phyloP scores from a whole-genome alignment of 805 yeast genomes.

The Saccharomyces kudriavzevii region DNA sequence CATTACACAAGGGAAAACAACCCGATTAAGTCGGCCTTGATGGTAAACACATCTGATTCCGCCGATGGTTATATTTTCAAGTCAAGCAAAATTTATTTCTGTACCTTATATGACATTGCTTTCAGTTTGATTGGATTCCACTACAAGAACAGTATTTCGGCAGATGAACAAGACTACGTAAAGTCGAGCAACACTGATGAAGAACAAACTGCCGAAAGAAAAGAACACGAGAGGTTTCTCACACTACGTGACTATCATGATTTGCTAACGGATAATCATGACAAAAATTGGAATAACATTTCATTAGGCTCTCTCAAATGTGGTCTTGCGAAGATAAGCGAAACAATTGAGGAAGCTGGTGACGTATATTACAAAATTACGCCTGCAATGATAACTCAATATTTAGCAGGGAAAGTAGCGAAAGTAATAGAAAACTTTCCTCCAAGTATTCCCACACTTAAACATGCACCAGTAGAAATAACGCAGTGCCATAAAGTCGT shows the following conservation, averaged over 20 bases:
- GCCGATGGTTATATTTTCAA: slow-evolving; percentile 19
- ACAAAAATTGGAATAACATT: slow-evolving; percentile 18
- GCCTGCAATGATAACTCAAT: slow-evolving; percentile 31
- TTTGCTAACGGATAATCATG: slow-evolving; percentile 25
- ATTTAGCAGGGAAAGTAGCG: slow-evolving; percentile 34
- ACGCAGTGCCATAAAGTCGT: slow-evolving; percentile 32
- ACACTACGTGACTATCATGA: slow-evolving; percentile 28
- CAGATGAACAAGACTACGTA: slow-evolving; percentile 18
- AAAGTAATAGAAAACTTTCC: slow-evolving; percentile 36
- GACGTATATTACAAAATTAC: slow-evolving; percentile 41
- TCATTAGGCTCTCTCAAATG: slow-evolving; percentile 13
- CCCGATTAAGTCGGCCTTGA: slow-evolving; percentile 22
- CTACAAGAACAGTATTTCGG: slow-evolving; percentile 8
- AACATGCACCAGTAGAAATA: slow-evolving; percentile 25
- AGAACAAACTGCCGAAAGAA: neutral
- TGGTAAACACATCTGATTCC: slow-evolving; percentile 15
- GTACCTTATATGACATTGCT: slow-evolving; percentile 18
- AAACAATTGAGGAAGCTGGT: slow-evolving; percentile 36
- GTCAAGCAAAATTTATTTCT: slow-evolving; percentile 13
- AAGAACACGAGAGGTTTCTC: slow-evolving; percentile 16
- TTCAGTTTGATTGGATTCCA: slow-evolving; percentile 23
- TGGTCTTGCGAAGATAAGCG: slow-evolving; percentile 32
- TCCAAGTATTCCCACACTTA: slow-evolving; percentile 26
- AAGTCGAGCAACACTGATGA: neutral
- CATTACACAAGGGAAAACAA: slow-evolving; percentile 19